These are phyloP conservation scores for Luzula sylvatica DNA, from an alignment of 176 grass and related monocot genomes.

Conservation along the genomic window DNA sequence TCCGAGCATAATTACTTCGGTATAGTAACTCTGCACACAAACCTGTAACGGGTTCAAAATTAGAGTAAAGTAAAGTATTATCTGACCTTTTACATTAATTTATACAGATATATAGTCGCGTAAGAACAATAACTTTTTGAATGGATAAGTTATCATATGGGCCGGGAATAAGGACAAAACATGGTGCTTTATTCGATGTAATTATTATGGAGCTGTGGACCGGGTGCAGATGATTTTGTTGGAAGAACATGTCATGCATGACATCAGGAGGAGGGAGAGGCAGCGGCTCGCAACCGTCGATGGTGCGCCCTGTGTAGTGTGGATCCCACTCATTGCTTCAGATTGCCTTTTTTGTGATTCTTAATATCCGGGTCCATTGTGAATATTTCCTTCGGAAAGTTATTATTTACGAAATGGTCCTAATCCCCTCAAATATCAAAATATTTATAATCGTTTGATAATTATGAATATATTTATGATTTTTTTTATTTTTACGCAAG, in stretches of 20 bases:
- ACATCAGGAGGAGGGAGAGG: conserved; percentile 20
- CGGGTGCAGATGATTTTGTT: background rate
- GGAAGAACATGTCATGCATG: conserved; percentile 1
- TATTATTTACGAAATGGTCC: too few relatives aligned
- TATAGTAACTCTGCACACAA: conserved; percentile 8
- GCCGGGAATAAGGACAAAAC: background rate
- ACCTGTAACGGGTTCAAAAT: conserved; percentile 4
- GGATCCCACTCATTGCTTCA: background rate
- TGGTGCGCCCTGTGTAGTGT: conserved; percentile 36
- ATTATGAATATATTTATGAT: too few relatives aligned
- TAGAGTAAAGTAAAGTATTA: too few relatives aligned
- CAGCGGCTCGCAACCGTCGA: conserved; percentile 67
- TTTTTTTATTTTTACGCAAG: too few relatives aligned
- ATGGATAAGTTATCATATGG: background rate
- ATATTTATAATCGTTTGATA: too few relatives aligned
- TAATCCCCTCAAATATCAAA: too few relatives aligned
- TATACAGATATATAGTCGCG: conserved; percentile 6
- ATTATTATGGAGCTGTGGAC: background rate
- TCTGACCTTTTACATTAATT: too few relatives aligned
- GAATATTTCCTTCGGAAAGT: too few relatives aligned
- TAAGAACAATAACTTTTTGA: background rate
- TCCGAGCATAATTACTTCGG: background rate
- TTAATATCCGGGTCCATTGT: too few relatives aligned
- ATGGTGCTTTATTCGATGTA: background rate
- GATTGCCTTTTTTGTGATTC: too few relatives aligned